Evolutionary conservation across 1,139 yeast genomes (phyloP).

Genomic region (Suhomyces yuchorum): DNA sequence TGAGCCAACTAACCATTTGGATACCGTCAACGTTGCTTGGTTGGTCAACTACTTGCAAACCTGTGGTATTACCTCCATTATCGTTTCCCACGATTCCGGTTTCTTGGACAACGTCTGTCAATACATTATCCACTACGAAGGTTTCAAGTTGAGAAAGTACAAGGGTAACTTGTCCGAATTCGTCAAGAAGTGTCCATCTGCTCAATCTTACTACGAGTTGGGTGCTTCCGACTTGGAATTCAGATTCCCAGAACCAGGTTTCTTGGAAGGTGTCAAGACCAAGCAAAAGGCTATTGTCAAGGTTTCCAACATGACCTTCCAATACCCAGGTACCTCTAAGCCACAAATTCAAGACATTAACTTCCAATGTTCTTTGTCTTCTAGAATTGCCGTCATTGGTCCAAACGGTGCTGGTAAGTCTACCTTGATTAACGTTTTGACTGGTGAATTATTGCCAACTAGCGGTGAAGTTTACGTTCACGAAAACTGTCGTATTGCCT

Average conservation of each 20-base stretch:
- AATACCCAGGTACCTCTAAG: slow-evolving; percentile 97
- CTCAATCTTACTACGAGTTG: slow-evolving; percentile 97
- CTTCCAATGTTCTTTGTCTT: slow-evolving; percentile 98
- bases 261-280: slow-evolving; percentile 99
- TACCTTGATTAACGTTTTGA: slow-evolving; percentile 94
- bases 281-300: slow-evolving; percentile 99
- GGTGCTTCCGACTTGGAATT: slow-evolving; percentile 97
- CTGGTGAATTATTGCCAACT: slow-evolving; percentile 99
- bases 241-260: slow-evolving; percentile 99
- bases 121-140: slow-evolving; percentile 99
- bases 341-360: slow-evolving; percentile 89
- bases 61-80: slow-evolving; percentile 96
- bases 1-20: slow-evolving; percentile 99
- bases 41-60: slow-evolving; percentile 97
- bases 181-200: slow-evolving; percentile 98
- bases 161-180: slow-evolving; percentile 99
- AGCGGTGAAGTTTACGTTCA: slow-evolving; percentile 98
- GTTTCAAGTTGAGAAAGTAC: slow-evolving; percentile 99
- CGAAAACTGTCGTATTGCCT: slow-evolving; percentile 99
- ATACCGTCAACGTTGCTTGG: slow-evolving; percentile 99
- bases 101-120: slow-evolving; percentile 97
- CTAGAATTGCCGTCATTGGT: slow-evolving; percentile 99
- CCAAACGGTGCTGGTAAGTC: slow-evolving; percentile 99
- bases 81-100: slow-evolving; percentile 99
- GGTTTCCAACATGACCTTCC: slow-evolving; percentile 96